Evolutionary conservation across 2,329 filamentous ascomycete genomes (phyloP).

Genomic region (Tolypocladium ovalisporum): DNA sequence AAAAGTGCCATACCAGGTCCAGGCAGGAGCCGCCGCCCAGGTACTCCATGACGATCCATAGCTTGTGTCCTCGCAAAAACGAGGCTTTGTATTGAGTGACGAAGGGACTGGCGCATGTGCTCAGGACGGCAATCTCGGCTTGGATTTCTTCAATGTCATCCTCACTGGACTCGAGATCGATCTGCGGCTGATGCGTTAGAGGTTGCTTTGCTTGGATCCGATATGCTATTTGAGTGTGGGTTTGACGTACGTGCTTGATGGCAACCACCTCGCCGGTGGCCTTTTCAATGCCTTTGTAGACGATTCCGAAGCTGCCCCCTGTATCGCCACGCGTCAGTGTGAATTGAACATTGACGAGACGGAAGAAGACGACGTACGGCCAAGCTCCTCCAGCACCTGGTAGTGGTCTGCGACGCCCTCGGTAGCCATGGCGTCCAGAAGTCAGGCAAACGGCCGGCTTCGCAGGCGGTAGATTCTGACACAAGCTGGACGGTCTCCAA

Average conservation of each 20-base stretch:
- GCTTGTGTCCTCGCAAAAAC: conserved; percentile 88
- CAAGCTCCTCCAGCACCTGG: conserved; percentile 91
- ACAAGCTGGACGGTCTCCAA: not conserved
- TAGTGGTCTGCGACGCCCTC: conserved; percentile 74
- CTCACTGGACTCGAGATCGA: conserved; percentile 96
- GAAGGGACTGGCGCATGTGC: conserved; percentile 86
- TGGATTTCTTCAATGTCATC: conserved; percentile 98
- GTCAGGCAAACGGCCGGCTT: conserved; percentile 11
- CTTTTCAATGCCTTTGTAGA: conserved; percentile 93
- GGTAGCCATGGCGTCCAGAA: conserved; percentile 36
- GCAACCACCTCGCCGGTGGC: conserved; percentile 86
- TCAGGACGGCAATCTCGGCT: conserved; percentile 89
- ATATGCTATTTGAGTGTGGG: too few species aligned
- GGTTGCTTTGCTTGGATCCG: too few species aligned
- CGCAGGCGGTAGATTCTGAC: not conserved
- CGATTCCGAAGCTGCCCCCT: conserved; percentile 93
- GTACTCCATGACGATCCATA: conserved; percentile 99
- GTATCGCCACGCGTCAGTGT: conserved; percentile 6
- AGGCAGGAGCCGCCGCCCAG: conserved; percentile 90
- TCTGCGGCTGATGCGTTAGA: conserved; percentile 39
- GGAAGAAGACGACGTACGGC: conserved; percentile 53
- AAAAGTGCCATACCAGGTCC: conserved; percentile 56
- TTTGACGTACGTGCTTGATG: conserved; percentile 74
- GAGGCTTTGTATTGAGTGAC: conserved; percentile 96
- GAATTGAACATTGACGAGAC: not conserved